phyloP scores from a whole-genome alignment of 2,329 filamentous ascomycete genomes.

The Pleoardoris graminearum region DNA sequence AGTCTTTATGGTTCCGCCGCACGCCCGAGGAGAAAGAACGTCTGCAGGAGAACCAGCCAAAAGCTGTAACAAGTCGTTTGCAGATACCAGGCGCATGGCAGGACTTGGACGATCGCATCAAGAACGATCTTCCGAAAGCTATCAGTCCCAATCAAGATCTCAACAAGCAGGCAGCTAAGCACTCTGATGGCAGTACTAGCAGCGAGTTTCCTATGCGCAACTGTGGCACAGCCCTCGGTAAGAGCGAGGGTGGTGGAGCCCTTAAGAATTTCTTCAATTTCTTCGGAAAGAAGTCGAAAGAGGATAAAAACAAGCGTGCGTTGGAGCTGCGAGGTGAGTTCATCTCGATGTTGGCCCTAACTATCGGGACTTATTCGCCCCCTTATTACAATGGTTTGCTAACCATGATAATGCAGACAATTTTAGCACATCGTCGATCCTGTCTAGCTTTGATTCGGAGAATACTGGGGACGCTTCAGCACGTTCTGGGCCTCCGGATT shows the following conservation, averaged over 20 bases:
- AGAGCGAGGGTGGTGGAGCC: constrained; percentile 43
- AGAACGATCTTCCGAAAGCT: constrained; percentile 16
- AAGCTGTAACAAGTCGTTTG: constrained; percentile 28
- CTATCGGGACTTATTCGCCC: too few relatives aligned
- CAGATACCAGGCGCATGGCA: constrained; percentile 44
- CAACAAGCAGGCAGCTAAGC: constrained; percentile 25
- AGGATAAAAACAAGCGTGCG: constrained; percentile 41
- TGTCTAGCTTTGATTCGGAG: constrained; percentile 38
- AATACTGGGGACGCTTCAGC: constrained; percentile 53
- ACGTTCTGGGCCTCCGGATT: constrained; percentile 35
- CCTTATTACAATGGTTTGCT: neutral
- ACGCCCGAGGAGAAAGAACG: constrained; percentile 39
- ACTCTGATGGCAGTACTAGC: constrained; percentile 33
- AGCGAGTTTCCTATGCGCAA: constrained; percentile 52
- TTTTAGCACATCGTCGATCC: constrained; percentile 35
- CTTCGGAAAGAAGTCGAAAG: constrained; percentile 55
- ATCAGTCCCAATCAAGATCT: constrained; percentile 8
- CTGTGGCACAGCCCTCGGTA: constrained; percentile 35
- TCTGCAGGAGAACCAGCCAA: constrained; percentile 34
- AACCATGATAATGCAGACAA: constrained; percentile 23
- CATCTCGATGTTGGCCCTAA: constrained; percentile 18
- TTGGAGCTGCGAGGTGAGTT: constrained; percentile 46
- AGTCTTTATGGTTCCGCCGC: constrained; percentile 52
- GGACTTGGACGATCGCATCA: constrained; percentile 41
- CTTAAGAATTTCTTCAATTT: constrained; percentile 55